These are phyloP conservation scores for Kregervanrija delftensis DNA, from an alignment of 805 yeast genomes.

Conservation along the genomic window DNA sequence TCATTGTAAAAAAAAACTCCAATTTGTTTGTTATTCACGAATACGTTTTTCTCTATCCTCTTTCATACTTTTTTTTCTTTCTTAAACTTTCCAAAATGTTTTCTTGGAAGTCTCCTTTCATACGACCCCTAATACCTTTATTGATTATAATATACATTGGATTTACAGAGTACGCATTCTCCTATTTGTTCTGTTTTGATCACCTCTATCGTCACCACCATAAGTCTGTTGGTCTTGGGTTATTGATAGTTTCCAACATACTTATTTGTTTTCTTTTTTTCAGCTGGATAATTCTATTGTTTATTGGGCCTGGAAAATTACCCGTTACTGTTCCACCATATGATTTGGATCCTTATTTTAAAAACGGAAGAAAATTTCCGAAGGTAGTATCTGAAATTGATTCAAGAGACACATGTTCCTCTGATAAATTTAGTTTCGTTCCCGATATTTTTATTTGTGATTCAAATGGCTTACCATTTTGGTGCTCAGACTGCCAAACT, in stretches of 20 bases:
- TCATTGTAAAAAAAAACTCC: no score
- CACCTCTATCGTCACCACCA: conserved; percentile 35
- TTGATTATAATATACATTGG: conserved; percentile 16
- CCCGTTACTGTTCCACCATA: conserved; percentile 33
- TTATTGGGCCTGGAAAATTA: conserved; percentile 53
- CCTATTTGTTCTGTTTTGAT: conserved; percentile 22
- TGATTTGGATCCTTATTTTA: conserved; percentile 20
- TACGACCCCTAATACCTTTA: conserved; percentile 9
- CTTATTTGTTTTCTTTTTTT: conserved; percentile 22
- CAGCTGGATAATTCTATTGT: conserved; percentile 38
- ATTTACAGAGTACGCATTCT: conserved; percentile 23
- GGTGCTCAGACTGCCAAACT: conserved; percentile 64
- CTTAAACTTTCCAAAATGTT: no score
- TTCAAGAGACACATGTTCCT: background rate
- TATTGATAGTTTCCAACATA: conserved; percentile 24
- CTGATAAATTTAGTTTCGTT: conserved; percentile 26
- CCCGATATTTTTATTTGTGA: conserved; percentile 67
- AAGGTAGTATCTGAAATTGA: conserved; percentile 5
- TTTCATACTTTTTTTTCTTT: no score
- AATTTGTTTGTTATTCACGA: no score
- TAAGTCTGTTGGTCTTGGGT: no score
- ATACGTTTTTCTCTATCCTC: no score
- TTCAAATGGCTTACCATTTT: conserved; percentile 64
- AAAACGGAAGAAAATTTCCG: conserved; percentile 11
- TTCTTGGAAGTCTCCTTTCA: conserved; percentile 84